Base-by-base conservation (phyloP, 495 filamentous ascomycete species). In the Penicillium riverlandense region DNA sequence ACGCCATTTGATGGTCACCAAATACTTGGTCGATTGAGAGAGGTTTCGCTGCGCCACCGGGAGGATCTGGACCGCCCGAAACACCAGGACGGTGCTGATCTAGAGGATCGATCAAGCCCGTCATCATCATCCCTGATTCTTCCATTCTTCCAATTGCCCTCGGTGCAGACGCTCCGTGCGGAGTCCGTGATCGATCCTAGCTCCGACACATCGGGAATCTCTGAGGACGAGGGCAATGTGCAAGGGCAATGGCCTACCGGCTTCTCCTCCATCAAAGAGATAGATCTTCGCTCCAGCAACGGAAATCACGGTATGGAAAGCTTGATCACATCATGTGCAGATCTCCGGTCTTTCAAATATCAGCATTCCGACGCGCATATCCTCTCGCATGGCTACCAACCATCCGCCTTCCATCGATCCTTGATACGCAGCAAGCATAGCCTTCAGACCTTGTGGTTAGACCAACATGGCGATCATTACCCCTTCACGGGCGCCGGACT, bases 361-460 rank as follows among this genome's bases (percentile, higher is more conserved):
- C 64, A 67, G 34, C 64, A 67, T 44, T 62, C 59, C 0, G 62
- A 67, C 38, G 50, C 51, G 2, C 54, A 62, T 29, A 30, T 62
- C 8, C 40, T 47, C 2, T 52, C 58, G 0, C 48, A 57, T 29
- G 62, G 58, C 1, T 67, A 56, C 47, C 56, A 52, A 36, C 64
- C 62, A 3, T 47, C 49, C 0, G 54, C 56, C 11, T 65, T 67
- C 38, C 44, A 53, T 41, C 46, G 38, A 27, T 60, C 62, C 6
- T 46, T 67, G 32, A 34, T 51, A 7, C 38, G 34, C n/a, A 62
- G 57, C 38, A 65, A 62, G 36, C 15, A 35, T 15, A 60, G 42
- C 10, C 55, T 67, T 4, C 40, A 64, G 29, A 61, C 52, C 8
- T 32, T 67, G 8, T 67, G 62, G 62, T 55, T 67, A 7, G 64